These are phyloP conservation scores for Mycena capillaripes DNA, from an alignment of 768 basidiomycete species.

Conservation along the genomic window DNA sequence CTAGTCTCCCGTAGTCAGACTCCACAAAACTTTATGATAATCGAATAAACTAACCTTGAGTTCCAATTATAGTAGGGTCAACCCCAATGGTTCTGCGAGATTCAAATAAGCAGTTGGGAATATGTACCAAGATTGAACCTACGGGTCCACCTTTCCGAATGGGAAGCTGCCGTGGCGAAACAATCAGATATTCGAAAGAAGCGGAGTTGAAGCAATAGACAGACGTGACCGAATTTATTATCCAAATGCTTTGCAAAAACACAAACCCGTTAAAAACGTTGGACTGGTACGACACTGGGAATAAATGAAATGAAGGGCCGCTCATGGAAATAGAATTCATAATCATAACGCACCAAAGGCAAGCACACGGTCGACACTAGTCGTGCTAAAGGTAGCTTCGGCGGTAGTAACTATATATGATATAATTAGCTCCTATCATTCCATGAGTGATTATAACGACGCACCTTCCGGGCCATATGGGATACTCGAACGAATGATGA, in stretches of 20 bases:
- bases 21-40: too few relatives aligned
- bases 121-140: neutral
- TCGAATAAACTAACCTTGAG: too few relatives aligned
- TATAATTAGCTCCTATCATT: neutral
- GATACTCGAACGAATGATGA: slow-evolving; percentile 50
- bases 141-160: slow-evolving; percentile 36
- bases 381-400: slow-evolving; percentile 27
- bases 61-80: too few relatives aligned
- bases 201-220: neutral
- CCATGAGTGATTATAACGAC: neutral
- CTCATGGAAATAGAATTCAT: neutral
- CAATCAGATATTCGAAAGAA: neutral
- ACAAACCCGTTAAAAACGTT: slow-evolving; percentile 34
- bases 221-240: slow-evolving; percentile 34
- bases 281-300: slow-evolving; percentile 35
- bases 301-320: neutral
- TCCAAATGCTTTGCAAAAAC: slow-evolving; percentile 36
- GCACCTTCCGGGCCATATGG: slow-evolving; percentile 47
- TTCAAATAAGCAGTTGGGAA: neutral
- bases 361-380: slow-evolving; percentile 32
- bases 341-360: slow-evolving; percentile 30
- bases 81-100: slow-evolving; percentile 25
- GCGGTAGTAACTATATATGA: slow-evolving; percentile 20
- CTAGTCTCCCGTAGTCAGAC: too few relatives aligned
- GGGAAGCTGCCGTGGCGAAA: slow-evolving; percentile 24